phyloP scores from a whole-genome alignment of 2,329 filamentous ascomycete species.

The Zymoseptoria brevis region DNA sequence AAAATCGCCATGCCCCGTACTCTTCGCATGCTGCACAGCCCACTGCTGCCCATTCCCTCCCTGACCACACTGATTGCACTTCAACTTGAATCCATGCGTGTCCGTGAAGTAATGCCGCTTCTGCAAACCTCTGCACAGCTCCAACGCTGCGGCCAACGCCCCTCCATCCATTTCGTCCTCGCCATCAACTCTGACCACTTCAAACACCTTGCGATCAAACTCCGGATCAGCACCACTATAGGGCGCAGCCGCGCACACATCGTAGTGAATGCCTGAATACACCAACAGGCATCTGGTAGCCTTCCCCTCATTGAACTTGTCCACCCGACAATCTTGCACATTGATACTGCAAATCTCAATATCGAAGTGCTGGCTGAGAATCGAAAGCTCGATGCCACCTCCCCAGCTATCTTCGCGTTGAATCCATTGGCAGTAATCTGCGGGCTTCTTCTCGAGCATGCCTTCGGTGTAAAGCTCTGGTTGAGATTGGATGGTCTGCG shows the following conservation, averaged over 20 bases:
- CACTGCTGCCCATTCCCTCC: conserved; percentile 59
- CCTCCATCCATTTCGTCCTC: conserved; percentile 40
- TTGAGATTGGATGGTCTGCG: conserved; percentile 66
- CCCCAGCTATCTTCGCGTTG: conserved; percentile 78
- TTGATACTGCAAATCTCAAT: conserved; percentile 81
- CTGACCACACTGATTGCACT: conserved; percentile 66
- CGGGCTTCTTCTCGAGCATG: conserved; percentile 62
- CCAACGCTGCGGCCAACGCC: conserved; percentile 50
- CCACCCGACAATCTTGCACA: conserved; percentile 59
- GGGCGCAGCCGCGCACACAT: conserved; percentile 70
- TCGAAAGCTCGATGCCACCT: conserved; percentile 80
- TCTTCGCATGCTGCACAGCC: conserved; percentile 54
- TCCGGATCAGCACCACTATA: conserved; percentile 58
- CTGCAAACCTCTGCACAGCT: conserved; percentile 52
- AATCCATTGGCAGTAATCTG: conserved; percentile 76
- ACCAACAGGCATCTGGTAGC: conserved; percentile 67
- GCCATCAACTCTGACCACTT: conserved; percentile 33
- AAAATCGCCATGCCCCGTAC: conserved; percentile 54
- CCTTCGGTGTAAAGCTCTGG: conserved; percentile 66
- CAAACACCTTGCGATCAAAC: conserved; percentile 70
- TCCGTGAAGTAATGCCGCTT: conserved; percentile 81
- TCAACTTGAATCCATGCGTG: conserved; percentile 68
- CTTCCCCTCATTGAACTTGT: conserved; percentile 70
- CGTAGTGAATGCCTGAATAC: conserved; percentile 91
- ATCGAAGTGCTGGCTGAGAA: conserved; percentile 75